Evolutionary conservation across 108 stramenopile species (phyloP).

Genomic region (Seminavis robusta): DNA sequence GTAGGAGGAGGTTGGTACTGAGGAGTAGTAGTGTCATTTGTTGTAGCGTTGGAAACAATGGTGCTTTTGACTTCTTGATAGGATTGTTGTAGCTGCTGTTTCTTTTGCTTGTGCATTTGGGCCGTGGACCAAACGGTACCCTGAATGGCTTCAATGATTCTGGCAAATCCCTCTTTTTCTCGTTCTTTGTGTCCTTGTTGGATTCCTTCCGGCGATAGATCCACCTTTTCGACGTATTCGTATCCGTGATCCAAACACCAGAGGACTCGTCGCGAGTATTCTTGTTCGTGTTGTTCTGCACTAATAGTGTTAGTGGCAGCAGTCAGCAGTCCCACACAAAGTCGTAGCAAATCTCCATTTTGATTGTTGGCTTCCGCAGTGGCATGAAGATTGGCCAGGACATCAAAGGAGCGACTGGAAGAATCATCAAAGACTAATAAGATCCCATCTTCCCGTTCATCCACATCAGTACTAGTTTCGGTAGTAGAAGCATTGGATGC

Average conservation of each 20-base stretch:
- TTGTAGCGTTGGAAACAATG: neutral
- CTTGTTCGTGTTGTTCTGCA: constrained; percentile 48
- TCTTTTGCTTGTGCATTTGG: constrained; percentile 43
- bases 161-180: constrained; percentile 86
- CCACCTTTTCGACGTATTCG: constrained; percentile 71
- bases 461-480: neutral
- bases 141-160: constrained; percentile 76
- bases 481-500: neutral
- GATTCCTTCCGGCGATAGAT: constrained; percentile 52
- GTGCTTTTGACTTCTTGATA: constrained; percentile 10
- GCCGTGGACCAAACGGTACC: constrained; percentile 79
- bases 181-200: constrained; percentile 67
- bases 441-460: constrained; percentile 63
- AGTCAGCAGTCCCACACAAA: constrained; percentile 61
- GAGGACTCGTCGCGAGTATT: constrained; percentile 72
- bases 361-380: constrained; percentile 24
- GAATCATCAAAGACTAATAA: constrained; percentile 60
- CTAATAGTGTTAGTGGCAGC: constrained; percentile 22
- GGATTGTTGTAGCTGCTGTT: constrained; percentile 11
- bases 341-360: constrained; percentile 56
- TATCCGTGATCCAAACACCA: constrained; percentile 90
- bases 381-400: constrained; percentile 35
- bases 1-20: constrained; percentile 13
- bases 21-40: neutral
- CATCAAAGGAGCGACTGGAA: constrained; percentile 45